Base-by-base conservation (phyloP, 306 rosid genomes). In the Citrullus colocynthis region DNA sequence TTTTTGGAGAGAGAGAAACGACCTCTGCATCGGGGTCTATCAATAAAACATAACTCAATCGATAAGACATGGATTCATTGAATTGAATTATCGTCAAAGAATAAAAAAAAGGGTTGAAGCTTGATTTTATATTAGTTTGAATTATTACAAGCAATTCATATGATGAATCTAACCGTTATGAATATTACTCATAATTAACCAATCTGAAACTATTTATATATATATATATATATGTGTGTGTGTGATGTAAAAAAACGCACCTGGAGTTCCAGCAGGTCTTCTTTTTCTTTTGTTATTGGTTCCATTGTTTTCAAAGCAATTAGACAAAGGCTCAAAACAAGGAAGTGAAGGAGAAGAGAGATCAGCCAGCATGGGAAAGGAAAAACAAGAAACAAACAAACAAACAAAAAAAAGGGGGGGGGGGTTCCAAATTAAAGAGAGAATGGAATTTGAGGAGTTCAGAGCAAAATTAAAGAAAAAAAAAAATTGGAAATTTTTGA, bases 1-100 rank as follows among this genome's bases (percentile, higher is more conserved):
- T 96, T 85, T 96, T 92, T 0, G 99, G 99, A 7, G 99, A 96
- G 7, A 96, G 91, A 0, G 99, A 92, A 81, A 96, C 98, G 76
- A 96, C 99, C 61, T 96, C 99, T 4, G 99, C 99, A 85, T 96
- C 98, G 20, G 99, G 99, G 91, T 96, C 99, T 96, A 32, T 2
- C 4, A 32, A 32, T 39, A 10, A 67, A 67, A 6, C 74, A 41
- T 67, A 67, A 1, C 54, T 67, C 74, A 67, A 41, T 41, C 6
- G 21, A 8, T 17, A 62, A 13, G 16, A 61, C 42, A 14, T 5
- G 3, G 2, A 54, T 54, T 54, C 2, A 17, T 51, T 14, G 20
- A 15, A 17, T 57, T 9, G 32, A 57, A 57, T 57, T 7, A 56
- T 56, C 0, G 28, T 24, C 28, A 48, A 48, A 44, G 9, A 3